These are phyloP conservation scores for Diaporthe sp. DNA, from an alignment of 2,329 filamentous ascomycete genomes.

Conservation along the genomic window DNA sequence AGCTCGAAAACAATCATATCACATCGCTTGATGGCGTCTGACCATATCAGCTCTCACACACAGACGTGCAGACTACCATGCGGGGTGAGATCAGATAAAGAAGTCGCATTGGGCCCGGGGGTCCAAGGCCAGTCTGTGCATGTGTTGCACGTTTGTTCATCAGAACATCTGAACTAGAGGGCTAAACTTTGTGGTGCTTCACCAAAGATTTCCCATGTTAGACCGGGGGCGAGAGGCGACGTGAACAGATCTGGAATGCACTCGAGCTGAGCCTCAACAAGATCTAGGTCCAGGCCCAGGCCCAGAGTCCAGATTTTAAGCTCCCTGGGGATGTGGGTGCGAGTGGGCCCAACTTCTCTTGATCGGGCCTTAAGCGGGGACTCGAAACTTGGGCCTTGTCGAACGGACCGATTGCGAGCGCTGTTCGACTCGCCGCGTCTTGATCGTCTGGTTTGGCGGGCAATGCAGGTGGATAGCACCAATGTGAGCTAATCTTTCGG, in stretches of 20 bases:
- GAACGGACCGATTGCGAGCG: constrained; percentile 26
- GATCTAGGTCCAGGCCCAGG: background rate
- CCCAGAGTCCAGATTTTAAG: constrained; percentile 13
- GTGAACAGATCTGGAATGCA: background rate
- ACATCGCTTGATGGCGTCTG: background rate
- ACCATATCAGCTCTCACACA: too few species aligned
- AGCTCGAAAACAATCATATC: background rate
- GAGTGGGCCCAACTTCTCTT: background rate
- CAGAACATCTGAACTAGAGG: background rate
- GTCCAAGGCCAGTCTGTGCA: background rate
- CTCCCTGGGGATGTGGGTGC: background rate
- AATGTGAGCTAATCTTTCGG: background rate
- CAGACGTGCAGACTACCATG: background rate
- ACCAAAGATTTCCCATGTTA: background rate
- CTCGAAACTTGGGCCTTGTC: background rate
- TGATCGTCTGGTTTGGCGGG: background rate
- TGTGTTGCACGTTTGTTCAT: background rate
- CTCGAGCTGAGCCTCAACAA: background rate
- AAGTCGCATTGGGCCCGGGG: background rate
- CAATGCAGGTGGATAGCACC: constrained; percentile 20
- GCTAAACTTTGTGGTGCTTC: background rate
- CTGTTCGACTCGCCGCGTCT: background rate
- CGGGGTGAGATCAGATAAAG: background rate
- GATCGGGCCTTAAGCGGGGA: constrained; percentile 21
- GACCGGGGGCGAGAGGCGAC: background rate